Evolutionary conservation across 23 red algal genomes (phyloP).

Genomic region (Gracilaria vermiculophylla): DNA sequence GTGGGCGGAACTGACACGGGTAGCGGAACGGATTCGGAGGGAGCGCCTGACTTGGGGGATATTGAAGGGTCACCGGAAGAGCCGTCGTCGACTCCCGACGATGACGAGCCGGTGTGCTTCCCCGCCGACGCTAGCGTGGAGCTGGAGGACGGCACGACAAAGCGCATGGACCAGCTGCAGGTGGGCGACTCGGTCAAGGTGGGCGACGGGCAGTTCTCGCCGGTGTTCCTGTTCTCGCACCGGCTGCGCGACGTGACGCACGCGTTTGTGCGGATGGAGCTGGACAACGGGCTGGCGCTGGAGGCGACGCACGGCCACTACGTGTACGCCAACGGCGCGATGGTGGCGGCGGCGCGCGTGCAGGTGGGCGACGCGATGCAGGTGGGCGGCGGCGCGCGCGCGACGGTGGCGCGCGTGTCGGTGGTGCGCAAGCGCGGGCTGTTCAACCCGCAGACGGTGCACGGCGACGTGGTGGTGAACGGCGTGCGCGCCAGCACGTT

Average conservation of each 20-base stretch:
- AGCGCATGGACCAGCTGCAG: not conserved
- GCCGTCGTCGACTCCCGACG: not conserved
- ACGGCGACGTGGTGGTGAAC: constrained; percentile 56
- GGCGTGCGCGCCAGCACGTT: constrained; percentile 27
- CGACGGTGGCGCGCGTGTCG: not conserved
- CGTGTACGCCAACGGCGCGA: constrained; percentile 44
- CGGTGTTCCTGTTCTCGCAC: constrained; percentile 75
- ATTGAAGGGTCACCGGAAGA: not conserved
- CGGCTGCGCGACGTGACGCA: not conserved
- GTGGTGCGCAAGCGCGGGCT: constrained; percentile 12
- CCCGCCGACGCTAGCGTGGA: constrained; percentile 38
- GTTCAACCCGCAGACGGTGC: constrained; percentile 62
- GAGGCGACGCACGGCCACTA: constrained; percentile 43
- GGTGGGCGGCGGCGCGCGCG: not conserved
- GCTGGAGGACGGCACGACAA: constrained; percentile 10
- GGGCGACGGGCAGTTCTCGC: not conserved
- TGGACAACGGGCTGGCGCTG: not conserved
- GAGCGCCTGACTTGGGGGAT: not conserved
- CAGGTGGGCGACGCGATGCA: constrained; percentile 45
- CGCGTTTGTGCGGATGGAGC: constrained; percentile 36
- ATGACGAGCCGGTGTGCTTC: constrained; percentile 59
- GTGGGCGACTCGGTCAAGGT: constrained; percentile 56
- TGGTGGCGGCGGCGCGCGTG: constrained; percentile 15
- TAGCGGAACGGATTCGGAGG: no score
- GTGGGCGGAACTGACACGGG: no score